A percentile compares a stretch with the other conserved stretches of the same genome.
phyloP scores from a whole-genome alignment of 2,329 filamentous ascomycete genomes.

The Pseudopithomyces chartarum region DNA sequence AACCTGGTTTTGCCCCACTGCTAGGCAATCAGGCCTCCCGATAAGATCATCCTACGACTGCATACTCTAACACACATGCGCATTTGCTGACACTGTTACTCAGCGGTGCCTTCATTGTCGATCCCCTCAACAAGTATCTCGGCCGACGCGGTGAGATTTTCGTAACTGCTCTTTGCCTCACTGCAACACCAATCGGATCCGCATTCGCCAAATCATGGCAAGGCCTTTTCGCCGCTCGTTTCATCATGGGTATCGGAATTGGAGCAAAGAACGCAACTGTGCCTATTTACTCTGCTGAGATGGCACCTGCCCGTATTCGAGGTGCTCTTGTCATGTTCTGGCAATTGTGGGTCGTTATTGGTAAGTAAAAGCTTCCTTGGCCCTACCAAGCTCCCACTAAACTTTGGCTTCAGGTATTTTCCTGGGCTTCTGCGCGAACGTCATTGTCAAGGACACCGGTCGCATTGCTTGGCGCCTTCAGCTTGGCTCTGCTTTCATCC shows the following conservation, averaged over 20 bases:
- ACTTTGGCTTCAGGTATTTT: constrained; percentile 40
- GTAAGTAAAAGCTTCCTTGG: constrained; percentile 22
- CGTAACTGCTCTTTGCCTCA: constrained; percentile 41
- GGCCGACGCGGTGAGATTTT: constrained; percentile 46
- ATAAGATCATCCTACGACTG: not conserved
- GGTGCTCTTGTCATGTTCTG: constrained; percentile 48
- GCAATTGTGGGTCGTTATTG: constrained; percentile 47
- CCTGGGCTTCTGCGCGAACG: constrained; percentile 55
- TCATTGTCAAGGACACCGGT: constrained; percentile 50
- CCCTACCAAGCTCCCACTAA: constrained; percentile 15
- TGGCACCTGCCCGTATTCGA: constrained; percentile 40
- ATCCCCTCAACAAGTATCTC: constrained; percentile 46
- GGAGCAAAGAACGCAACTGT: constrained; percentile 41
- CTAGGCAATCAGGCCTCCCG: not conserved
- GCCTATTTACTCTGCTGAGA: constrained; percentile 42
- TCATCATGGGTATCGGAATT: constrained; percentile 44
- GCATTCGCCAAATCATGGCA: constrained; percentile 44
- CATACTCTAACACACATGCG: constrained; percentile 1
- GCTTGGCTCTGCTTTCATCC: constrained; percentile 47
- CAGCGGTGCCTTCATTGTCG: constrained; percentile 38
- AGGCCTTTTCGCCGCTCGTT: constrained; percentile 41
- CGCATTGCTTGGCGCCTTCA: constrained; percentile 44
- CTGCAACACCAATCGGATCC: constrained; percentile 45
- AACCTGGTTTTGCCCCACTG: not conserved
- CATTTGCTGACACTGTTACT: constrained; percentile 1